Base-by-base conservation (phyloP, 2,329 filamentous ascomycete genomes). In the Trichoderma afroharzianum region DNA sequence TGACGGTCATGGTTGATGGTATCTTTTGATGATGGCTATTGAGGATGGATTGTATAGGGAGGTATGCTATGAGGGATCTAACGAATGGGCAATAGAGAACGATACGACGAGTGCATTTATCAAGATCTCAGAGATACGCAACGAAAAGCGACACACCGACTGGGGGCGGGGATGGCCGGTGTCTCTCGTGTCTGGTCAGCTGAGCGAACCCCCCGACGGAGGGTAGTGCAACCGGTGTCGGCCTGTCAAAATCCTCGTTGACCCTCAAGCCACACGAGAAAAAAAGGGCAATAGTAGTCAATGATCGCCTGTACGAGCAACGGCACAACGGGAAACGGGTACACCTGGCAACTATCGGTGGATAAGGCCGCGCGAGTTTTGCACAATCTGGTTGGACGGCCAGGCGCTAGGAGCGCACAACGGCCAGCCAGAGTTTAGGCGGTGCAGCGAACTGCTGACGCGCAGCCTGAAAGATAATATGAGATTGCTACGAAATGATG, bases 1-100 rank as follows among this genome's bases (percentile, higher is more conserved):
- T 77, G 76, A 82, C 74, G 72, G 80, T 78, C 82, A 83, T 83
- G 76, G 50, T 77, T 50, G 75, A 68, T 68, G 58, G 74, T 63
- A 71, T 53, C n/a, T 53, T 53, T 77, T 69, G 75, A 68, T 68
- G 53, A 75, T 59, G 72, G n/a, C 36, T 59, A 24, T 58, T 15
- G 18, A 43, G n/a, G 64, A 32, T 26, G 33, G 36, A 14, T 32
- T 47, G 55, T 47, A 47, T 55, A 47, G 57, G 43, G 33, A 67
- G 32, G n/a, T 64, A 57, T 71, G 67, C 30, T 74, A 53, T 71
- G 55, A 12, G 28, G 30, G 36, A 30, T 68, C 21, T 53, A 63
- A 68, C 33, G 30, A 30, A 43, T 33, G 24, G 43, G 43, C 47
- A 26, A 30, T n/a, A 39, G 15, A 47, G 67, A 21, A 67, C 39